These are phyloP conservation scores for Xanthoconium separans DNA, from an alignment of 1,284 basidiomycete genomes.

Conservation along the genomic window DNA sequence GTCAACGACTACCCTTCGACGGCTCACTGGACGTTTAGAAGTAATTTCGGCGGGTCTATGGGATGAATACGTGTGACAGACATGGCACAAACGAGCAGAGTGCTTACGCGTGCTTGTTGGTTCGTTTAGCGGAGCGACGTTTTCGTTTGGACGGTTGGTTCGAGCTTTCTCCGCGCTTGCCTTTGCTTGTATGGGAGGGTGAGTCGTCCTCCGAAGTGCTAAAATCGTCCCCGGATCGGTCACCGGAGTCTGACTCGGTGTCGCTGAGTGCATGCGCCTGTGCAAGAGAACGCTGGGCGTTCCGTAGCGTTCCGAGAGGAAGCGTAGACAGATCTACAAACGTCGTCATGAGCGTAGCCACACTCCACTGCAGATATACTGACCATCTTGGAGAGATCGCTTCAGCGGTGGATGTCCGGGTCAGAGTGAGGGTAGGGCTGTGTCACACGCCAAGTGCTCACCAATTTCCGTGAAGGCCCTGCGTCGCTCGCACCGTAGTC, in stretches of 20 bases:
- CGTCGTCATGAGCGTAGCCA: conserved; percentile 1
- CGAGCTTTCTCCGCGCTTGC: conserved; percentile 34
- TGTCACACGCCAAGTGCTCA: conserved; percentile 10
- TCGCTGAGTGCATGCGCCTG: conserved; percentile 38
- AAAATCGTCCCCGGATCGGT: conserved; percentile 22
- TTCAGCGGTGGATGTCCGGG: conserved; percentile 31
- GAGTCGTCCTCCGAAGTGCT: conserved; percentile 32
- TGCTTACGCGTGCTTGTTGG: conserved; percentile 88
- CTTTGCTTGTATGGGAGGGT: conserved; percentile 13
- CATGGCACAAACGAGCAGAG: not conserved
- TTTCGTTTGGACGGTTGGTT: conserved; percentile 41
- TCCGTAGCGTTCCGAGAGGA: conserved; percentile 65
- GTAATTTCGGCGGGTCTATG: conserved; percentile 81
- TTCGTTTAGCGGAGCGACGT: conserved; percentile 57
- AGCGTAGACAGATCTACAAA: conserved; percentile 52
- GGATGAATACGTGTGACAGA: conserved; percentile 2
- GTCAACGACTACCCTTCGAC: conserved; percentile 76
- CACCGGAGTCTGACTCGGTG: conserved; percentile 34
- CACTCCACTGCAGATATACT: not conserved
- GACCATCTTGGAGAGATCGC: conserved; percentile 30
- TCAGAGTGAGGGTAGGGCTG: conserved; percentile 11
- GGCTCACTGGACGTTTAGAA: conserved; percentile 84
- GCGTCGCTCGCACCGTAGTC: conserved; percentile 14
- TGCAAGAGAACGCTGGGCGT: conserved; percentile 58
- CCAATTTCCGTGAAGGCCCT: conserved; percentile 31